A percentile compares a stretch with the other conserved stretches of the same genome.
Evolutionary conservation across 2,329 filamentous ascomycete species (phyloP).

Genomic region (Neospermospora avenae): DNA sequence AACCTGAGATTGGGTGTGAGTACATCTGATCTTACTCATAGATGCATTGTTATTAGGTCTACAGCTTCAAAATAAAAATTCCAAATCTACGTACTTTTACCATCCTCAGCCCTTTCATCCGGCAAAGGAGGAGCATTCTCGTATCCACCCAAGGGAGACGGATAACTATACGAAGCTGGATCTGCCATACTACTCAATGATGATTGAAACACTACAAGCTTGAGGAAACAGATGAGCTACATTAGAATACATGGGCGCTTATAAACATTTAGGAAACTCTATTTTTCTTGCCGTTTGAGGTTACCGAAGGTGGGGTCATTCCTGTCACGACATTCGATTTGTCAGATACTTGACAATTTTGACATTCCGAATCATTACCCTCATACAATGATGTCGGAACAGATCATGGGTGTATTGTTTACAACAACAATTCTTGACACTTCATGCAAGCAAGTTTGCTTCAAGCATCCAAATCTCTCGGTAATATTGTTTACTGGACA

Average conservation of each 20-base stretch:
- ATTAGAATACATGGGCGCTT: too few species aligned
- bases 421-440: too few species aligned
- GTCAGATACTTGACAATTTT: not conserved
- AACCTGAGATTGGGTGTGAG: constrained; percentile 27
- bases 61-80: not conserved
- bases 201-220: too few species aligned
- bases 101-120: constrained; percentile 54
- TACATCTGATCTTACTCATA: too few species aligned
- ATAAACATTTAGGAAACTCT: too few species aligned
- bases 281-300: not conserved
- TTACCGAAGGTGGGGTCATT: not conserved
- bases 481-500: too few species aligned
- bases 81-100: constrained; percentile 55
- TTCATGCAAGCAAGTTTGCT: not conserved
- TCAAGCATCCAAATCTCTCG: not conserved
- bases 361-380: not conserved
- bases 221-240: not conserved
- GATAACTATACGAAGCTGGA: constrained; percentile 47
- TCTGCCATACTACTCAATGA: constrained; percentile 49
- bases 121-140: constrained; percentile 46
- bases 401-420: too few species aligned
- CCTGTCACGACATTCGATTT: not conserved
- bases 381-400: not conserved
- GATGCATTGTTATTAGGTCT: too few species aligned
- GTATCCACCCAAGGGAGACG: constrained; percentile 51